A percentile compares a stretch with the other conserved stretches of the same genome.
phyloP scores from a whole-genome alignment of 495 filamentous ascomycete species.

The Aspergillus wentii region DNA sequence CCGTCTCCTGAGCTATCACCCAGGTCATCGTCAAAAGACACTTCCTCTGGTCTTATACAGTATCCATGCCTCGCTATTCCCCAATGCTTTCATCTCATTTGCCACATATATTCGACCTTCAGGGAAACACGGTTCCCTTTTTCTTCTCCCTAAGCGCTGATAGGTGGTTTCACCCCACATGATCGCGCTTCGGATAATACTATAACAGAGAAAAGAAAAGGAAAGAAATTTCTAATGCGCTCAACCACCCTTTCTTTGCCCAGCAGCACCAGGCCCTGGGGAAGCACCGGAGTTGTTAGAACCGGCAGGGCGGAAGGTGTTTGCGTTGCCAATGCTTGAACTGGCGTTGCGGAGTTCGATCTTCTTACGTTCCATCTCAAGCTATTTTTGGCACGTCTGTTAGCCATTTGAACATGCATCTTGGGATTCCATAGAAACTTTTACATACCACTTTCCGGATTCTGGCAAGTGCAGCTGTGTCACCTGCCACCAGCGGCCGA shows the following conservation, averaged over 20 bases:
- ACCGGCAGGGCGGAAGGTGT: constrained; percentile 41
- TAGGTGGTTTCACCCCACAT: constrained; percentile 6
- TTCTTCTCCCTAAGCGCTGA: constrained; percentile 1
- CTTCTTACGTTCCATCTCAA: constrained; percentile 48
- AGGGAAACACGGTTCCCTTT: no score
- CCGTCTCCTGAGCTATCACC: no score
- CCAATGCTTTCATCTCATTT: no score
- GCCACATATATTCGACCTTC: neutral
- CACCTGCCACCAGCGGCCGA: constrained; percentile 41
- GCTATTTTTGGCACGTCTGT: constrained; percentile 21
- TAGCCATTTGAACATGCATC: neutral
- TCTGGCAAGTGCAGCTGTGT: constrained; percentile 46
- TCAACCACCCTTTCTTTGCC: neutral
- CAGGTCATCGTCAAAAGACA: no score
- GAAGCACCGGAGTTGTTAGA: constrained; percentile 33
- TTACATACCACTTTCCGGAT: constrained; percentile 62
- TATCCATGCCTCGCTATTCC: no score
- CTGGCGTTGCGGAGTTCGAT: constrained; percentile 43
- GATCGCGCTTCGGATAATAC: no score
- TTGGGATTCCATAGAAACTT: neutral
- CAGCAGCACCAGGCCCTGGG: neutral
- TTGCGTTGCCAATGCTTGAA: constrained; percentile 34
- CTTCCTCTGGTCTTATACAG: no score
- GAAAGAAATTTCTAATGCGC: neutral
- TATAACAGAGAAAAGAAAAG: no score